Evolutionary conservation across 169 alveolate species (phyloP).

Genomic region (Cryptosporidium muris): DNA sequence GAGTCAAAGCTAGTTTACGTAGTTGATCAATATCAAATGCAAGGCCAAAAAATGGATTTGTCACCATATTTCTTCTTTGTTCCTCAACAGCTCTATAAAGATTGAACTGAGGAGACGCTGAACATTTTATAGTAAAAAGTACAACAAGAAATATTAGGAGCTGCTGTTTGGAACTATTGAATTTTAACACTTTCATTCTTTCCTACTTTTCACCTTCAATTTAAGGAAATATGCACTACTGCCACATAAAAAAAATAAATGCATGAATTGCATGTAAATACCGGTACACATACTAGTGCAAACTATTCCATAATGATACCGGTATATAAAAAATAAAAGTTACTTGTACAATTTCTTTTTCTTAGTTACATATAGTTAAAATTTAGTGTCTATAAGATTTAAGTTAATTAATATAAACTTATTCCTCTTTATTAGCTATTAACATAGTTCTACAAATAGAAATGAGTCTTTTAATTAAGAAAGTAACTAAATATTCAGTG

Average conservation of each 20-base stretch:
- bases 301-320: too few relatives aligned
- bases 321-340: too few relatives aligned
- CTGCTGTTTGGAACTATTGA: too few relatives aligned
- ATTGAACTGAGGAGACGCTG: conserved; percentile 26
- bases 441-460: too few relatives aligned
- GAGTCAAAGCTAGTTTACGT: conserved; percentile 55
- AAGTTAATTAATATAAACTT: too few relatives aligned
- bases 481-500: too few relatives aligned
- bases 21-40: conserved; percentile 50
- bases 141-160: neutral
- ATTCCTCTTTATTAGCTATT: too few relatives aligned
- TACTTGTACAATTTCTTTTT: too few relatives aligned
- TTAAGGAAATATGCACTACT: neutral
- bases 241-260: conserved; percentile 3
- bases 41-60: conserved; percentile 54
- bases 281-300: neutral
- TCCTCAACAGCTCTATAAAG: conserved; percentile 61
- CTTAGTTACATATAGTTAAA: too few relatives aligned
- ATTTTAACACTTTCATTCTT: neutral
- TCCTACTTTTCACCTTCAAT: neutral
- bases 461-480: too few relatives aligned
- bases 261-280: conserved; percentile 1
- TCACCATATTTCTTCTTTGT: conserved; percentile 33
- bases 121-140: neutral
- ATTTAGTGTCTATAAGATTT: too few relatives aligned